Percentiles rank a stretch among this genome's conserved stretches.
Conservation (phyloP, 441 rosid genomes). For the Melastoma candidum region DNA sequence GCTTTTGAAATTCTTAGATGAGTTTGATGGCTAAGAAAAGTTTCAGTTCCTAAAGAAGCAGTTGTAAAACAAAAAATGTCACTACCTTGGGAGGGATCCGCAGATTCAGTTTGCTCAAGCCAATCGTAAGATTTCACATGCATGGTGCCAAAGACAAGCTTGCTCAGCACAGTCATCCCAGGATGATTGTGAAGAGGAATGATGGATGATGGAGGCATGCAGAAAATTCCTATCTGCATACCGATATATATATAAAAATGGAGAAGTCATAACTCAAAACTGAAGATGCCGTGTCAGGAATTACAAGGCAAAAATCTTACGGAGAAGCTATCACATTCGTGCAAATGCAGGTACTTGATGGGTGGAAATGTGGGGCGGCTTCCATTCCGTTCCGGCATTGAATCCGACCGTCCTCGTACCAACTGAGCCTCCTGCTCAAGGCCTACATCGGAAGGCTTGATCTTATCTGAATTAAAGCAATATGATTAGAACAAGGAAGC, state of each 20-base stretch:
- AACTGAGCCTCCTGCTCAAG: slow-evolving; percentile 92
- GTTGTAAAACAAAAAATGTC: slow-evolving; percentile 4
- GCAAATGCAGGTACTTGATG: slow-evolving; percentile 78
- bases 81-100: slow-evolving; percentile 65
- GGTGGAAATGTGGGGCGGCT: slow-evolving; percentile 44
- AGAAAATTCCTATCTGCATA: slow-evolving; percentile 85
- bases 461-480: slow-evolving; percentile 54
- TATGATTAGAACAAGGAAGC: not conserved
- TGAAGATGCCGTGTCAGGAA: too few species aligned
- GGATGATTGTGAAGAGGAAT: slow-evolving; percentile 99
- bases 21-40: not conserved
- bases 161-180: slow-evolving; percentile 98
- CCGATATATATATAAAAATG: too few species aligned
- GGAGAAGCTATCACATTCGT: slow-evolving; percentile 92
- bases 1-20: not conserved
- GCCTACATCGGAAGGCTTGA: slow-evolving; percentile 95
- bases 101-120: slow-evolving; percentile 49
- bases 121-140: slow-evolving; percentile 87
- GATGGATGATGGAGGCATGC: slow-evolving; percentile 86
- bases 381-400: slow-evolving; percentile 37
- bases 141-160: slow-evolving; percentile 83
- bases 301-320: slow-evolving; percentile 34
- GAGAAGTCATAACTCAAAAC: too few species aligned
- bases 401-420: slow-evolving; percentile 61
- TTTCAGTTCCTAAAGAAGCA: not conserved